Evolutionary conservation across 768 basidiomycete genomes (phyloP), one percentile per base, ranked within the genome.

Genomic region (Pleurotus tuoliensis): DNA sequence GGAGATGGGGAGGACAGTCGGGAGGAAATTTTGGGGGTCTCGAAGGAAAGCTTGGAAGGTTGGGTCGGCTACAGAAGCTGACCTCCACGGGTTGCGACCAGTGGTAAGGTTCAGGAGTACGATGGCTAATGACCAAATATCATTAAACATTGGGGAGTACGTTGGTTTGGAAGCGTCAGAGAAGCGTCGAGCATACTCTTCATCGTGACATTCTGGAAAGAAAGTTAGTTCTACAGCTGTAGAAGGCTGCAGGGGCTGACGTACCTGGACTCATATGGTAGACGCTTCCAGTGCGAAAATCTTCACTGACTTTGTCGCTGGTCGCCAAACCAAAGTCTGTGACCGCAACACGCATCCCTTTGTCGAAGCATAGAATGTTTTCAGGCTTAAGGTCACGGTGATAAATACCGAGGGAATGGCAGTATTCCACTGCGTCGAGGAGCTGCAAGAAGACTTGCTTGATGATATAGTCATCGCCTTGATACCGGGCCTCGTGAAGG

Each of bases 361-460:
- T 72, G 68, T 87, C 80, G 75, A 87, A 89, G 71, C 93, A 95
- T 46, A 98, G 77, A 56, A 97, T 84, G 69, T 92, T 97, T 76
- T 99, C 96, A 4, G 96, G 96, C 77, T 98, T 99, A 66, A 99
- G 76, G 69, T 98, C 96, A 45, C 96, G 90, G 69, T 98, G 96
- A 75, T 91, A 96, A 65, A 99, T 93, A 45, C 92, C 92, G 47
- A 90, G 76, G 16, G 82, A 82, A 71, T 99, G 96, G 70, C 93
- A 94, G 71, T 94, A 90, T 63, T 93, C 88, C 66, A 98, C 90
- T 5, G 93, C 92, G 64, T 96, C 93, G 62, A 98, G 78, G 62
- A 99, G 82, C 70, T 99, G 96, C 56, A 94, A 77, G 75, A 98
- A 98, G 61, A 96, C 87, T 59, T 85, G 80, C 66, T 87, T 91